phyloP scores from a whole-genome alignment of 805 yeast species.

The Priceomyces fermenticarens region DNA sequence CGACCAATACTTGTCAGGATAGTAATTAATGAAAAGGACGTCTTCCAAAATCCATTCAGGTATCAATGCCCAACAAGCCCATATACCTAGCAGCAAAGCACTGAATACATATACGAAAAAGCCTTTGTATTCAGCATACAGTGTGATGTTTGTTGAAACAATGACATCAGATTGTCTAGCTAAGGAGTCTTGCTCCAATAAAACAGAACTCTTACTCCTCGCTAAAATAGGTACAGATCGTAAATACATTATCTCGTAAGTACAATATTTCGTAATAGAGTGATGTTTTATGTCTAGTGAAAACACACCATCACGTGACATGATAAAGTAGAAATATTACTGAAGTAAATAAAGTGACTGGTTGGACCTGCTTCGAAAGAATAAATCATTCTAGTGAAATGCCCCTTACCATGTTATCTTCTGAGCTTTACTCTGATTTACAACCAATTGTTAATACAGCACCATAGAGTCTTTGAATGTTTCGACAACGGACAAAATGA shows the following conservation, averaged over 20 bases:
- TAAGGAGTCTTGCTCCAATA: constrained; percentile 39
- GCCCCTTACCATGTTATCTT: no score
- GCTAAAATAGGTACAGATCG: neutral
- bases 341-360: no score
- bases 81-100: constrained; percentile 50
- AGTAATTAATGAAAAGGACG: constrained; percentile 57
- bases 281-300: no score
- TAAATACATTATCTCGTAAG: neutral
- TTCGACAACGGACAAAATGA: no score
- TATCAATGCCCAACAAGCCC: constrained; percentile 70
- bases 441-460: no score
- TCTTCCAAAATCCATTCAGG: constrained; percentile 57
- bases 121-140: constrained; percentile 80
- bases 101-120: constrained; percentile 77
- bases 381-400: no score
- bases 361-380: no score
- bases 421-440: no score
- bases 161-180: constrained; percentile 68
- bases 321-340: no score
- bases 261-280: no score
- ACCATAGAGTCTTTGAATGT: no score
- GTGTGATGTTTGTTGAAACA: constrained; percentile 51
- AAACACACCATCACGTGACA: no score
- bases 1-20: constrained; percentile 93
- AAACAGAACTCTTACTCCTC: neutral